Conservation (phyloP, 306 rosid genomes). For the Dalbergia cochinchinensis region DNA sequence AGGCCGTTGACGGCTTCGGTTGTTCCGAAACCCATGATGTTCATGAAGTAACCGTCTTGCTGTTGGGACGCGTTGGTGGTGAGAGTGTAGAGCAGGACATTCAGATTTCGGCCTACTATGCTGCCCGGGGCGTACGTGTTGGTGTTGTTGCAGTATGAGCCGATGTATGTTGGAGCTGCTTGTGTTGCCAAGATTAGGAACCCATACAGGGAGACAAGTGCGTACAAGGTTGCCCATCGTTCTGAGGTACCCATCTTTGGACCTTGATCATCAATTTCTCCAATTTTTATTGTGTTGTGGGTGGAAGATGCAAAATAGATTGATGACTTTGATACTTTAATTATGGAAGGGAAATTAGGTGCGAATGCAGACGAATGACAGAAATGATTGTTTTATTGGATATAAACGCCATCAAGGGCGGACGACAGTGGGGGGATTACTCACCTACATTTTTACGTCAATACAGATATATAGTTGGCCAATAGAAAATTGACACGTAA, state of each 20-base stretch:
- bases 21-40: conserved; percentile 31
- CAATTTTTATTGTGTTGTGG: not conserved
- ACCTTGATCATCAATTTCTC: not conserved
- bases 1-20: conserved; percentile 45
- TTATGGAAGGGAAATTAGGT: no score
- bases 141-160: conserved; percentile 31
- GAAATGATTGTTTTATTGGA: no score
- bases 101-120: conserved; percentile 42
- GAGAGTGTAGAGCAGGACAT: conserved; percentile 50
- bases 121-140: conserved; percentile 41
- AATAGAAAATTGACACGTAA: no score
- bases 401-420: no score
- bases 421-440: no score
- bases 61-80: conserved; percentile 46
- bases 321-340: no score
- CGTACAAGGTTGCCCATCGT: not conserved
- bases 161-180: conserved; percentile 10
- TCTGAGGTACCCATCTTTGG: conserved; percentile 30
- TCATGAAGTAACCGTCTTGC: conserved; percentile 42
- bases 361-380: no score
- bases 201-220: not conserved
- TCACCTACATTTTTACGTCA: no score
- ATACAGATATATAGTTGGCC: no score
- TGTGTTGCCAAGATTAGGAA: not conserved
- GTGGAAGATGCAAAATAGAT: not conserved